Evolutionary conservation across 2,329 filamentous ascomycete genomes (phyloP).

Genomic region (Didymella pomorum): DNA sequence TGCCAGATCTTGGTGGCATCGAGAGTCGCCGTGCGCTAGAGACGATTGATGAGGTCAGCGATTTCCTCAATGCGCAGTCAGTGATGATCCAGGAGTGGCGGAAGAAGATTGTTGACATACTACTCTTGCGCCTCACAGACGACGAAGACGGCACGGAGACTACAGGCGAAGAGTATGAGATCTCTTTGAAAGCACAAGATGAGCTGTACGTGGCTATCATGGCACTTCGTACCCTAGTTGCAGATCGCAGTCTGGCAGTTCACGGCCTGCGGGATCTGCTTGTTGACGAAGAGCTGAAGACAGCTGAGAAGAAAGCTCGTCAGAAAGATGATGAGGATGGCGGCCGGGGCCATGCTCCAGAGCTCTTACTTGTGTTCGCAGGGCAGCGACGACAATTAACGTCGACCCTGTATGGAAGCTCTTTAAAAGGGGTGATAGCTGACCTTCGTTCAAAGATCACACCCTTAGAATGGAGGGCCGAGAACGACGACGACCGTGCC

Average conservation of each 20-base stretch:
- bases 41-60: constrained; percentile 70
- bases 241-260: constrained; percentile 79
- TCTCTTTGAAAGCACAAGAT: constrained; percentile 87
- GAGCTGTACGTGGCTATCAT: constrained; percentile 88
- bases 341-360: constrained; percentile 74
- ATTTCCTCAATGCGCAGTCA: constrained; percentile 75
- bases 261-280: constrained; percentile 80
- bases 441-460: constrained; percentile 72
- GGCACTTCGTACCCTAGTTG: constrained; percentile 75
- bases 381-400: constrained; percentile 58
- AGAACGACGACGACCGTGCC: constrained; percentile 63
- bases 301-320: constrained; percentile 67
- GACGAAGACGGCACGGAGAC: constrained; percentile 79
- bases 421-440: constrained; percentile 73
- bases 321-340: constrained; percentile 59
- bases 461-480: constrained; percentile 66
- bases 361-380: constrained; percentile 66
- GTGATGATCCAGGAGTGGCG: constrained; percentile 77
- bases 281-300: constrained; percentile 74
- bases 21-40: constrained; percentile 74
- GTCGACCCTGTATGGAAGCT: constrained; percentile 62
- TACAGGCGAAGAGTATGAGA: constrained; percentile 89
- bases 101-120: constrained; percentile 72
- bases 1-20: constrained; percentile 70
- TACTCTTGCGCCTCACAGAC: constrained; percentile 80